Evolutionary conservation across 2,329 filamentous ascomycete species (phyloP), one percentile per base, ranked within the genome.

Genomic region (Trichoderma endophyticum): DNA sequence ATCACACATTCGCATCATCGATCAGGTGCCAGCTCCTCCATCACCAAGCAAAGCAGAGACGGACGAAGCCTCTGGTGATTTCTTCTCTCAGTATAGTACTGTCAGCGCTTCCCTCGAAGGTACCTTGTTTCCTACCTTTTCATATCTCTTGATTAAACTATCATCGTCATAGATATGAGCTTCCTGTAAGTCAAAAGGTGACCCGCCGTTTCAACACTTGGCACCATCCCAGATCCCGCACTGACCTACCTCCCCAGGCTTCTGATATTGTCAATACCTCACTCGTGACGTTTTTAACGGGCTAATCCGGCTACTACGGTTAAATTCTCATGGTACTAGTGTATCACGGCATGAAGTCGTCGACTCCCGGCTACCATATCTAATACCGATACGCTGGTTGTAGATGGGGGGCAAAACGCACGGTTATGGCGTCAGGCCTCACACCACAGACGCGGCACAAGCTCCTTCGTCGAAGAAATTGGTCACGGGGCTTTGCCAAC

Each of bases 401-500:
- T 18, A 39, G 36, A 26, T 24, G 32, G 24, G 54, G 32, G 32
- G 26, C 8, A 61, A 54, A 61, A 26, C 39, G 66, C 24, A 60
- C 30, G 36, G 66, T 34, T 48, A 61, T 69, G 66, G 66, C 56
- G 66, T 69, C 66, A 69, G 56, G 36, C 15, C 36, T 43, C 34
- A 48, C 36, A 43, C n/a, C 54, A 14, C 6, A 4, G 11, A 32
- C 18, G 32, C 26, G 32, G n/a, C 43, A 24, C 63, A 56, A 7
- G 11, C 66, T 61, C 36, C 28, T 48, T 21, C 18, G 36, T 43
- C 56, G 24, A 56, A 56, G 32, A 61, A 51, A 26, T 28, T 21
- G 32, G 39, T 70, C 67, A 70, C 67, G 67, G 28, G 67, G 67
- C 67, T 62, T n/a, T 6, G 34, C 24, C 57, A 36, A 36, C 67